Evolutionary conservation across 2,329 filamentous ascomycete genomes (phyloP), one percentile per base, ranked within the genome.

Genomic region (Esteya vermicola): DNA sequence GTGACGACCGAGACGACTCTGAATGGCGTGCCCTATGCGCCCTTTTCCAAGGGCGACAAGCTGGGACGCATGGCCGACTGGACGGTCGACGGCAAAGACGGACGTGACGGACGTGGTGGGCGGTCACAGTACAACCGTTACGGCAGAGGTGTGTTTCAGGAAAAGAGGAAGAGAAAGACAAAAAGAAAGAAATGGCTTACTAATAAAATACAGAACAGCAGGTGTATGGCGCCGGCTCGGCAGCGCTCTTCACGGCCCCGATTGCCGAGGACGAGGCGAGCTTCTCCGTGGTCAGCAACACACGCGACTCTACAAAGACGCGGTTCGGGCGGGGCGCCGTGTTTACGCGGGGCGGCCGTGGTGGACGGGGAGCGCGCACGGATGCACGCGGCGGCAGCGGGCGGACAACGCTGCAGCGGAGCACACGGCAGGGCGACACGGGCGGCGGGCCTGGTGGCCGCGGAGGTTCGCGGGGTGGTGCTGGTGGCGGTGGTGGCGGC

Each of bases 51-150:
- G 66, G 86, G 85, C 59, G 91, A 98, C 70, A 96, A 95, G 73
- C 72, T 98, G 45, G 91, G 91, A 56, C 88, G 91, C 60, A 96
- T 98, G 88, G 91, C 91, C 45, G 91, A 98, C 70, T 98, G 91
- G 91, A 93, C 88, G 16, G 57, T 78, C 36, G 91, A 95, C 57
- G 78, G 83, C 60, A 95, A 95, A 65, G 85, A 91, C 51, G 67
- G 72, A 45, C 70, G 86, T 54, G 75, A 79, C 51, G 66, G 70
- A 37, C 70, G 77, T 45, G 81, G 82, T 50, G 84, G 85, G 46
- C 72, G 89, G 57, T 78, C 83, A 61, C 84, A 91, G 57, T 96
- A 93, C 63, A 86, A 89, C 62, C 75, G 89, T 52, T 91, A 88
- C 62, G 95, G 82, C 64, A 80, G 91, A 76, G 88, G 88, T 93